Evolutionary conservation across 441 rosid species (phyloP).

Genomic region (Erysimum pusillum): DNA sequence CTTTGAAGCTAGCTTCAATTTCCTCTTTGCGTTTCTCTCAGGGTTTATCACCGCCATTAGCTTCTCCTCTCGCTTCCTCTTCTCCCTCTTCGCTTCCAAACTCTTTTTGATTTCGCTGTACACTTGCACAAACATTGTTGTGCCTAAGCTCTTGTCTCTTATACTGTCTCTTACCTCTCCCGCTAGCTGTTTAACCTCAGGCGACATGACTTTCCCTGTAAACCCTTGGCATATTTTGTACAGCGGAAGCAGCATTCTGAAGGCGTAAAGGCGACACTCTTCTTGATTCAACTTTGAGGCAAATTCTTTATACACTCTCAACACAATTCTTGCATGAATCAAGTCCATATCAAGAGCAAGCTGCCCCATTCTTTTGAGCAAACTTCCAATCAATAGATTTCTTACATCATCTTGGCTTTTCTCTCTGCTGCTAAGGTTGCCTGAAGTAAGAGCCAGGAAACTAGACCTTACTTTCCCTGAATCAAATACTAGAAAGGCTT

Average conservation of each 20-base stretch:
- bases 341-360: slow-evolving; percentile 75
- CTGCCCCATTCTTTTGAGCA: slow-evolving; percentile 79
- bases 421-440: slow-evolving; percentile 42
- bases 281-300: slow-evolving; percentile 55
- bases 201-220: slow-evolving; percentile 81
- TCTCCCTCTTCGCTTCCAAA: slow-evolving; percentile 72
- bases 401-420: slow-evolving; percentile 42
- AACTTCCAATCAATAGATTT: slow-evolving; percentile 55
- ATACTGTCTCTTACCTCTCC: slow-evolving; percentile 67
- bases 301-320: slow-evolving; percentile 60
- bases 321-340: slow-evolving; percentile 72
- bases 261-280: slow-evolving; percentile 61
- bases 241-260: slow-evolving; percentile 67
- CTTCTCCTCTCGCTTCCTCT: slow-evolving; percentile 81
- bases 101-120: slow-evolving; percentile 70
- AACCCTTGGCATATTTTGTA: slow-evolving; percentile 90
- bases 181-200: slow-evolving; percentile 71
- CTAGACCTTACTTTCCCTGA: slow-evolving; percentile 63
- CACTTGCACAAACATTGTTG: slow-evolving; percentile 57
- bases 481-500: slow-evolving; percentile 75
- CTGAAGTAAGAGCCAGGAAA: slow-evolving; percentile 63
- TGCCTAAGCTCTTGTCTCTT: slow-evolving; percentile 59
- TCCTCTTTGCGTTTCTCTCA: slow-evolving; percentile 86
- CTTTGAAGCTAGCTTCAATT: slow-evolving; percentile 79
- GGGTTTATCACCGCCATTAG: slow-evolving; percentile 82